These are phyloP conservation scores for Medicago truncatula DNA, from an alignment of 306 rosid genomes.

Conservation along the genomic window MtrunA17r5.0-ANR NC_053043.1:11393501-11394000, in stretches of 20 bases:
- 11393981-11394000: background rate
- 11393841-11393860: background rate
- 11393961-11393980: constrained; percentile 8
- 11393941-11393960: constrained; percentile 5
- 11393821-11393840: background rate
- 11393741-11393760: constrained; percentile 17
- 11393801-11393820: background rate
- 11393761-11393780: constrained; percentile 35
- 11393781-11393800: background rate
- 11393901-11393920: constrained; percentile 21
- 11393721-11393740: constrained; percentile 17
- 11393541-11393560: background rate
- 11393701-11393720: background rate
- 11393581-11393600: background rate
- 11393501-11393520: background rate
- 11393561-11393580: constrained; percentile 5
- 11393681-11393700: constrained; percentile 23
- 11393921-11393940: constrained; percentile 9
- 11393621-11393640: background rate
- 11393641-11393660: background rate
- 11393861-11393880: background rate
- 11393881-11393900: background rate
- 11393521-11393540: constrained; percentile 10
- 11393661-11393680: constrained; percentile 14
- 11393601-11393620: background rate